Percentiles rank a stretch among this genome's conserved stretches.
phyloP scores from a whole-genome alignment of 192 early-diverging fungal genomes.

The Glomus cerebriforme region DNA sequence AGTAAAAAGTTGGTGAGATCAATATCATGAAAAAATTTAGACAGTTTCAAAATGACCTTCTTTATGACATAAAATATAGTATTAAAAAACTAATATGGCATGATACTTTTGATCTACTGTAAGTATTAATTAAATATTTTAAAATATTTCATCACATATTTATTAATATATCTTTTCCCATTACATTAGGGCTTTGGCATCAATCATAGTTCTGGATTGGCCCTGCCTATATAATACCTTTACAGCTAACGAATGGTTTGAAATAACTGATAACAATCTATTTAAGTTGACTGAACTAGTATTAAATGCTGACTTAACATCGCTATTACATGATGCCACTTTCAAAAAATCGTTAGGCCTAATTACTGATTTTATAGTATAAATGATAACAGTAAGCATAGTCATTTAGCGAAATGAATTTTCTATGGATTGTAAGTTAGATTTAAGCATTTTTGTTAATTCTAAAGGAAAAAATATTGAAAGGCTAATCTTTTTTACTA shows the following conservation, averaged over 20 bases:
- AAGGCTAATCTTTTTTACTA: constrained; percentile 19
- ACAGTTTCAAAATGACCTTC: constrained; percentile 16
- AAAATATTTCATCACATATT: neutral
- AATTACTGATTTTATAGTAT: constrained; percentile 17
- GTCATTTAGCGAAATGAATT: constrained; percentile 1
- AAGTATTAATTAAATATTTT: constrained; percentile 24
- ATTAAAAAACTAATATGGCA: constrained; percentile 26
- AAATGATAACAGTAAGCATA: constrained; percentile 11
- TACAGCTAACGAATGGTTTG: constrained; percentile 15
- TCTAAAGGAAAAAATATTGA: constrained; percentile 10
- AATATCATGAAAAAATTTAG: constrained; percentile 23
- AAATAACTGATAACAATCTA: constrained; percentile 14
- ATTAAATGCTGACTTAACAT: neutral
- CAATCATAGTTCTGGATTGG: constrained; percentile 17
- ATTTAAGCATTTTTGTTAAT: neutral
- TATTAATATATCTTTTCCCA: neutral
- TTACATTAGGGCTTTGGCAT: constrained; percentile 24
- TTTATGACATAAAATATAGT: neutral
- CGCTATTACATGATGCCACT: constrained; percentile 16
- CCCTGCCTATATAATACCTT: constrained; percentile 20
- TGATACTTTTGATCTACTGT: constrained; percentile 26
- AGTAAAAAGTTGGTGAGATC: constrained; percentile 15
- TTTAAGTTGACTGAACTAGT: constrained; percentile 8
- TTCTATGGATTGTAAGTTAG: constrained; percentile 22
- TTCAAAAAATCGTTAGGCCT: constrained; percentile 8